A percentile compares a stretch with the other conserved stretches of the same genome.
Evolutionary conservation across 805 yeast genomes (phyloP).

Genomic region (Komagataella kurtzmanii): DNA sequence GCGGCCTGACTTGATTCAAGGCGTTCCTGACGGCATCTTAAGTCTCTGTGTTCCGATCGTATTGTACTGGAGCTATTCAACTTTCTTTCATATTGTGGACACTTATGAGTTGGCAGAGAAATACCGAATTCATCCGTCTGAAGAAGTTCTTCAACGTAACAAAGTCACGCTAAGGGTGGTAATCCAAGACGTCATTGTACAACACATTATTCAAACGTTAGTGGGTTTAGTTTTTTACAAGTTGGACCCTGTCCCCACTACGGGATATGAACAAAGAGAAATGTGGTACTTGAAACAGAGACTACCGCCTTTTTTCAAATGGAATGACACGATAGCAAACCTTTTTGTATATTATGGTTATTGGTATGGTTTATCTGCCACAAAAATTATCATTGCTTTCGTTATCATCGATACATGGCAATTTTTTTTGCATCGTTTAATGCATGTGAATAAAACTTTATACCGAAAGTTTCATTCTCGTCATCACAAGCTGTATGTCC

Average conservation of each 20-base stretch:
- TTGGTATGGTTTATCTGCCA: slow-evolving; percentile 46
- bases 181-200: slow-evolving; percentile 66
- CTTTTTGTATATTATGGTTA: slow-evolving; percentile 35
- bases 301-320: slow-evolving; percentile 6
- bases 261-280: slow-evolving; percentile 32
- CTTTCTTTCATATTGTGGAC: slow-evolving; percentile 66
- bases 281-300: slow-evolving; percentile 32
- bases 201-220: slow-evolving; percentile 71
- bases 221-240: slow-evolving; percentile 45
- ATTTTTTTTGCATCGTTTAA: slow-evolving; percentile 72
- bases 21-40: slow-evolving; percentile 58
- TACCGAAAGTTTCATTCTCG: slow-evolving; percentile 84
- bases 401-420: slow-evolving; percentile 90
- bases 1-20: slow-evolving; percentile 34
- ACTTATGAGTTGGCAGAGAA: slow-evolving; percentile 60
- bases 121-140: slow-evolving; percentile 86
- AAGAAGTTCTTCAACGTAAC: slow-evolving; percentile 66
- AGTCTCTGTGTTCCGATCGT: slow-evolving; percentile 67
- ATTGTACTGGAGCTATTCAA: slow-evolving; percentile 74
- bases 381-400: slow-evolving; percentile 52
- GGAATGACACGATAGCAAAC: slow-evolving; percentile 25
- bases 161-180: slow-evolving; percentile 62
- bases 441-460: slow-evolving; percentile 72
- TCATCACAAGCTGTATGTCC: slow-evolving; percentile 89
- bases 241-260: slow-evolving; percentile 42